Base-by-base conservation (phyloP, 192 early-diverging fungal genomes). In the Backusella circina region DNA sequence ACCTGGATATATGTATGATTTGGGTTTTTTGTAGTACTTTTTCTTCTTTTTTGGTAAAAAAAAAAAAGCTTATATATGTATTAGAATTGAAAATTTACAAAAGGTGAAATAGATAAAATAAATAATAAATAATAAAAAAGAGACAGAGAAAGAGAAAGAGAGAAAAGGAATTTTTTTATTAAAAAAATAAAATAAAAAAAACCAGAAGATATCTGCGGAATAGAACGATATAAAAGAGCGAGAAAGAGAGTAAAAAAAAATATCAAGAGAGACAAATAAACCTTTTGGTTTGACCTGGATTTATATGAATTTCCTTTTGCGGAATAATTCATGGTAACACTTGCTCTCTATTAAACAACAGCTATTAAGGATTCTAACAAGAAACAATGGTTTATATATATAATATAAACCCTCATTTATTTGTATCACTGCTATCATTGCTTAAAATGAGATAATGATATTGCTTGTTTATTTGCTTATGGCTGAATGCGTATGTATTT, bases 61-160 rank as follows among this genome's bases (percentile, higher is more conserved):
- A 61, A 61, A 23, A 28, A 61, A 61, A 47, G 44, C 6, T 7
- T n/a, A 5, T n/a, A 16, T n/a, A 5, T 47, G 16, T 47, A 47
- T 47, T 47, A 47, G 23, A 61, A 9, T 21, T 8, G 26, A 4
- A 61, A 61, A 61, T 61, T 13, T 61, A 61, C 54, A 61, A 26
- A 13, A 28, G 7, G 26, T 28, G 13, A 23, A 66, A 13, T 31
- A n/a, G 2, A 65, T 36, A 37, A 65, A 67, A 35, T 21, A 21
- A 67, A 67, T 35, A 67, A 37, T 10, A 35, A 67, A 67, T 10
- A 67, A 67, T 35, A 37, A 21, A 68, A 26, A 68, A 68, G 36
- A 38, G 12, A 68, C 26, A 68, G 12, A 3, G 26, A 67, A 33
- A 67, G n/a, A 32, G n/a, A 37, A 1, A 35, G 7, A 21, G 7